phyloP scores from a whole-genome alignment of 805 yeast genomes.

The Komagataella pastoris region DNA sequence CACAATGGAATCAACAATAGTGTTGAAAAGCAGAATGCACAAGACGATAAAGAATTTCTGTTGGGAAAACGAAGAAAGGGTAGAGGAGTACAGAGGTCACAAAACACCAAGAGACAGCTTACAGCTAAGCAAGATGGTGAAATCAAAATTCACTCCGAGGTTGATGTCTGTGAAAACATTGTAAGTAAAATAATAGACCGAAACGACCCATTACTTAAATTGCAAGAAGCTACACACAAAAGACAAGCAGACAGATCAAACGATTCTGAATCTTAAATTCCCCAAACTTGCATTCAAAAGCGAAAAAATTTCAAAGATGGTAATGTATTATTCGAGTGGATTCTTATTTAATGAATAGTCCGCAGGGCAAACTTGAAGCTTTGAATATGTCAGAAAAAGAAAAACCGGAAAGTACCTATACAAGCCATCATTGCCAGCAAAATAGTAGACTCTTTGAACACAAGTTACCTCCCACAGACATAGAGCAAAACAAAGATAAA shows the following conservation, averaged over 20 bases:
- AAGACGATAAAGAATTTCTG: constrained; percentile 36
- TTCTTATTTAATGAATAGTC: too few species aligned
- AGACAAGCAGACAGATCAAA: neutral
- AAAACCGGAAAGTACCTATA: neutral
- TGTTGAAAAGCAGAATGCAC: constrained; percentile 13
- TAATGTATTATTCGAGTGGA: neutral
- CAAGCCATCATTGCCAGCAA: neutral
- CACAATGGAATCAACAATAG: constrained; percentile 9
- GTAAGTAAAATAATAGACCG: neutral
- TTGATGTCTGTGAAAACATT: neutral
- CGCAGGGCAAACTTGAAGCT: neutral
- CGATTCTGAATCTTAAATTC: neutral
- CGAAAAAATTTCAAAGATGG: neutral
- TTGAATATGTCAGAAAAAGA: neutral
- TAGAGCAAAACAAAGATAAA: neutral
- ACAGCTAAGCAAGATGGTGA: neutral
- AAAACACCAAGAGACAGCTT: neutral
- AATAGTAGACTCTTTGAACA: neutral
- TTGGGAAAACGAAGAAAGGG: constrained; percentile 37
- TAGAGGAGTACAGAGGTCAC: constrained; percentile 4
- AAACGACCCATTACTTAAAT: neutral
- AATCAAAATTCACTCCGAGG: neutral
- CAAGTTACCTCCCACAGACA: neutral
- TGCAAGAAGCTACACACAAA: neutral
- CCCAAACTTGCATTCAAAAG: neutral